Evolutionary conservation across 805 yeast species (phyloP), one percentile per base, ranked within the genome.

Genomic region (Starmera pachycereana): DNA sequence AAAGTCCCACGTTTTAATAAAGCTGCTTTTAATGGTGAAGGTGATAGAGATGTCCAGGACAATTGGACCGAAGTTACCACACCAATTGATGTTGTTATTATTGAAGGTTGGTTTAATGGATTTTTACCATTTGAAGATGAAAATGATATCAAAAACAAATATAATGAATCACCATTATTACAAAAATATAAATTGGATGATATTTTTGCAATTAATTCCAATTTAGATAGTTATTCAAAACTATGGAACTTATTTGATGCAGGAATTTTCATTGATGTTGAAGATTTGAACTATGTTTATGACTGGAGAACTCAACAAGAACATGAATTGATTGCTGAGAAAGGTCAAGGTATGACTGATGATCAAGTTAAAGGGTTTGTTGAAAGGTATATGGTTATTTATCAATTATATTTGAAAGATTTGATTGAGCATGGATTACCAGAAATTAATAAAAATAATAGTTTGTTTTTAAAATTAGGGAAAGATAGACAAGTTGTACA

Each of bases 31-130:
- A 37, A 52, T 18, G 97, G 97, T 0, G 71, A 71, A 40, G 98
- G 98, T 6, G 97, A 90, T 58, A 65, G 97, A 39, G 49, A 57
- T 7, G 63, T 64, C 0, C 49, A 40, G 8, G 44, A 49, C 0
- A 45, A 62, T 11, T 76, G 80, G 80, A 49, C 49, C 3, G 40
- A 50, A 4, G 56, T 60, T 5, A 50, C 51, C 0, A 42, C 44
- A 2, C 71, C 72, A 2, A 65, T 76, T 4, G 86, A 83, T 50
- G 71, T 88, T 4, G 69, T 90, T 3, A 58, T 90, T 2, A 67
- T 92, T 33, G 98, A 90, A 61, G 98, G 97, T 5, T 90, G 98
- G 98, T 87, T 89, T 62, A 71, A 77, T 19, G 97, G 97, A 2
- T 90, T 77, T 54, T 45, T 54, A 5, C 67, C 81, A 2, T 47